phyloP scores from a whole-genome alignment of 805 yeast genomes.

The Hanseniaspora guilliermondii region DNA sequence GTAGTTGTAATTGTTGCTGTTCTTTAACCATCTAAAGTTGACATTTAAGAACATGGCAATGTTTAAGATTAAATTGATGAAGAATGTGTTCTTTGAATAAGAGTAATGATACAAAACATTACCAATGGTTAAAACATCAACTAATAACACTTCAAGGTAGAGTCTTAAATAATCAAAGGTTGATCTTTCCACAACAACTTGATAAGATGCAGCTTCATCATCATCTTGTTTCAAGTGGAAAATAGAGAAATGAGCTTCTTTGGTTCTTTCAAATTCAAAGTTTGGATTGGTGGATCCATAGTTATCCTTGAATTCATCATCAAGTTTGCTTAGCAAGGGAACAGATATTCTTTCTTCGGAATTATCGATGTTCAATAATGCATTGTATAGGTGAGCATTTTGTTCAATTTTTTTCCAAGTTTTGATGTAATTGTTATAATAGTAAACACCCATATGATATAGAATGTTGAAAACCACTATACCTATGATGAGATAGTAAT shows the following conservation, averaged over 20 bases:
- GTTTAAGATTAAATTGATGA: constrained; percentile 25
- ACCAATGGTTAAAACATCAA: constrained; percentile 31
- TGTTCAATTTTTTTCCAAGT: constrained; percentile 17
- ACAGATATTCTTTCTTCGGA: constrained; percentile 15
- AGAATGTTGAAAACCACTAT: neutral
- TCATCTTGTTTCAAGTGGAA: constrained; percentile 40
- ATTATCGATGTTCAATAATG: constrained; percentile 3
- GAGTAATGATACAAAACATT: constrained; percentile 25
- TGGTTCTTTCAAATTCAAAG: constrained; percentile 16
- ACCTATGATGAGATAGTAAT: constrained; percentile 20
- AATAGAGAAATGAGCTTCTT: constrained; percentile 56
- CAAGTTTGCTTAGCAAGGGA: constrained; percentile 6
- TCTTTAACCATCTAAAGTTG: constrained; percentile 26
- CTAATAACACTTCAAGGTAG: constrained; percentile 36
- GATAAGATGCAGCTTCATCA: constrained; percentile 48
- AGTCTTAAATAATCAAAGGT: constrained; percentile 44
- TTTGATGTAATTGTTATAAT: constrained; percentile 23
- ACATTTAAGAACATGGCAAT: constrained; percentile 24
- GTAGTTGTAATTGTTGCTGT: constrained; percentile 22
- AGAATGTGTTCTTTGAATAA: constrained; percentile 15
- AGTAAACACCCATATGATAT: constrained; percentile 22
- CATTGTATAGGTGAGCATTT: constrained; percentile 15
- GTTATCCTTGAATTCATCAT: neutral
- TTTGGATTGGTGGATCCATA: constrained; percentile 13
- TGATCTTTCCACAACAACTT: constrained; percentile 35